Base-by-base conservation (phyloP, 371 early-diverging fungal species). In the Capillidium rhysosporum region DNA sequence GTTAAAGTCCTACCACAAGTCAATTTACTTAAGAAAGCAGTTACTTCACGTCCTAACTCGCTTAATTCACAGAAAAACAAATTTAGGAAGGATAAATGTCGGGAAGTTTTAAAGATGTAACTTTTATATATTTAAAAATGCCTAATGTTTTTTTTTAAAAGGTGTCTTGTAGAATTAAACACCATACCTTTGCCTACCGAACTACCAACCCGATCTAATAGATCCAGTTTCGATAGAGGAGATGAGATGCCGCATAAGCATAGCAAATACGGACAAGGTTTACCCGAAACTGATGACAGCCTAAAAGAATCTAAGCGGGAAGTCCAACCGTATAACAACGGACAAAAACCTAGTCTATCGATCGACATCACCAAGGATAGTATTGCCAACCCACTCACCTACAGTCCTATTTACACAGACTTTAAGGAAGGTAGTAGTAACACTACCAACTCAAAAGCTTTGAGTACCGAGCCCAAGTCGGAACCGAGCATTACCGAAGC, bases 111-210 rank as follows among this genome's bases (percentile, higher is more conserved):
- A n/a, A 53, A 53, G 4, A 10, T 40, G 54, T 53, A 43, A 44
- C 2, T 28, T 30, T 18, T 7, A 30, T 29, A 14, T 53, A 28
- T 20, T 26, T 14, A n/a, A 28, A 26, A 12, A 14, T 2, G 2
- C 20, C 10, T 29, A 47, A 47, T 47, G 14, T 1, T 30, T 14
- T 3, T 29, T 47, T 12, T 29, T 29, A 25, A 30, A 24, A 52
- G 54, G 16, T 53, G 54, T 29, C 40, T 53, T 9, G 40, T 16
- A 14, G 54, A 53, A n/a, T 29, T 53, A n/a, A 53, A 53, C 30
- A 44, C 16, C n/a, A 9, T 53, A 4, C 54, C 54, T 20, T 40
- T 9, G 5, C 28, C 26, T 24, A 12, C 28, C 12, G 31, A 5
- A 16, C 25, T 4, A 29, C 25, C 9, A 47, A 30, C 9, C 31